Conservation (phyloP, 257 asterid species). For the Ballota nigra region DNA sequence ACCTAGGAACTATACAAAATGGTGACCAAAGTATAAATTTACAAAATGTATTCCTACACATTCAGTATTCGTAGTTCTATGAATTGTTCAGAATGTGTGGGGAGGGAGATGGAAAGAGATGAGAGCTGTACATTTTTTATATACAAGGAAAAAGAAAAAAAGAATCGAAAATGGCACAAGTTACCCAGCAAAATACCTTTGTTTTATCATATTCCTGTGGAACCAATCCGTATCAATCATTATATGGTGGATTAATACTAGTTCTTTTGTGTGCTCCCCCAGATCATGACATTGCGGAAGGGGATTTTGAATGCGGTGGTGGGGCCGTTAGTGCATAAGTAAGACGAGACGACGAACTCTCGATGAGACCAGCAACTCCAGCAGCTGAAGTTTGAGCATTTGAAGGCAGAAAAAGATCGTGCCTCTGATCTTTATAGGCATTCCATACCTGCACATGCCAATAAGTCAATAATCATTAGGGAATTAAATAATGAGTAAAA, state of each 20-base stretch:
- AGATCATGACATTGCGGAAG: constrained; percentile 29
- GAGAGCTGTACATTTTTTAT: constrained; percentile 43
- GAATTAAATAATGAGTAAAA: no score
- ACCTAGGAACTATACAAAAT: constrained; percentile 26
- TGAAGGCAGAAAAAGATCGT: constrained; percentile 96
- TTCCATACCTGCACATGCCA: constrained; percentile 73
- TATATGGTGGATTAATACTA: not conserved
- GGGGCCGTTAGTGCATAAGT: constrained; percentile 87
- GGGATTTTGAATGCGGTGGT: constrained; percentile 51
- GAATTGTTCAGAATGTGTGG: constrained; percentile 5
- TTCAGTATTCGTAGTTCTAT: constrained; percentile 3
- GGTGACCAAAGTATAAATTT: constrained; percentile 6
- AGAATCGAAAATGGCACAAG: constrained; percentile 18
- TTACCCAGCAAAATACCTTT: not conserved
- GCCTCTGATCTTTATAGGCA: constrained; percentile 96
- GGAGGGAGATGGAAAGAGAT: constrained; percentile 7
- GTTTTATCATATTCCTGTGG: constrained; percentile 13
- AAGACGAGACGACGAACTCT: constrained; percentile 74
- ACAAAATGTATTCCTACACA: constrained; percentile 27
- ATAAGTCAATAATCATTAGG: not conserved
- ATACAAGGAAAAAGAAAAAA: constrained; percentile 28
- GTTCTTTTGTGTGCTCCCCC: constrained; percentile 35
- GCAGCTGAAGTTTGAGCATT: constrained; percentile 98
- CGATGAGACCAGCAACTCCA: constrained; percentile 97
- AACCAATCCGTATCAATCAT: not conserved